Evolutionary conservation across 1,284 basidiomycete species (phyloP), one percentile per base, ranked within the genome.

Genomic region (Moesziomyces antarcticus): DNA sequence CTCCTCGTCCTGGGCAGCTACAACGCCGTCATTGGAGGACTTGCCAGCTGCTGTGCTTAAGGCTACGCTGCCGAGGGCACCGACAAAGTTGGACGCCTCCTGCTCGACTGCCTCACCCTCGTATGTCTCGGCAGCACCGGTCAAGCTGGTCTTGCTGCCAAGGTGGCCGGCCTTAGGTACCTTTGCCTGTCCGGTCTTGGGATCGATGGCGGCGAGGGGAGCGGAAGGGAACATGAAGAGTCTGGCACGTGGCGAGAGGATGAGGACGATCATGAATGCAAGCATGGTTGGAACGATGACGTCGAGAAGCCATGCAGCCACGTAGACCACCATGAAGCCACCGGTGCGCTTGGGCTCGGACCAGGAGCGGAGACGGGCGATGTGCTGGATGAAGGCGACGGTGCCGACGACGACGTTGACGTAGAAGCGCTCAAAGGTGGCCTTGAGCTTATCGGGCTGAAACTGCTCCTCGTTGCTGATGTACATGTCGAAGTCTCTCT

Each of bases 361-460:
- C 88, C 88, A 89, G 0, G 86, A 86, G 35, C 87, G 85, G 6
- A 89, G 68, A 9, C 88, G 82, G 8, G 84, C 82, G 33, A 88
- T 78, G 67, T 89, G 88, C 63, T 87, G 86, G 5, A 82, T 69
- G 52, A 87, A 86, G 0, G 85, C 85, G 5, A 86, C 85, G 14
- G 86, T 58, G 0, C 86, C 85, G 18, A 88, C 83, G 9, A 87
- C 86, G 37, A 88, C 83, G 4, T 85, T 86, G 57, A 87, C 86
- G 69, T 89, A 87, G 16, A 86, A 65, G 1, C 88, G 82, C 71
- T 89, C 88, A 18, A 89, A 79, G 58, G 87, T 88, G 22, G 87
- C 84, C 25, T 86, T 82, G 9, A 88, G 81, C 75, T 87, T 87
- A 70, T 87, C 87, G 1, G 87, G 85, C 5, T 86, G 84, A 74